phyloP scores from a whole-genome alignment of 1,284 basidiomycete species.

The Sanghuangporus weigelae region DNA sequence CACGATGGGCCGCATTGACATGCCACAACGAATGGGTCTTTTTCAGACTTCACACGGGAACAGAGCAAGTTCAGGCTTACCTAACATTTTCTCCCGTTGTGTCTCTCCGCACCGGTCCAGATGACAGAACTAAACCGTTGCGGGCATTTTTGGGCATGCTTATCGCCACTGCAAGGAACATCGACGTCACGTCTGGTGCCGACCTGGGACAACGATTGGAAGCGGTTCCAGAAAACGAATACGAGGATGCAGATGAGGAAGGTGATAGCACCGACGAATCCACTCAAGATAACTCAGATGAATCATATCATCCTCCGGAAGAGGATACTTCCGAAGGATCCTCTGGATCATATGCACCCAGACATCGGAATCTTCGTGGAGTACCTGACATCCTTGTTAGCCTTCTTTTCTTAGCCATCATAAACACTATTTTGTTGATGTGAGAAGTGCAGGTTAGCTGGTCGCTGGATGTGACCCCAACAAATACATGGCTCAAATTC shows the following conservation, averaged over 20 bases:
- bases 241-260: not conserved
- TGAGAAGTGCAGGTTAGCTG: not conserved
- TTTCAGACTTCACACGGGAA: not conserved
- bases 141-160: not conserved
- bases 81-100: not conserved
- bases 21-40: not conserved
- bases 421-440: not conserved
- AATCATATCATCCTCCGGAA: not conserved
- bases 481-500: not conserved
- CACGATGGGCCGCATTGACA: not conserved
- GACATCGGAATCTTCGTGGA: not conserved
- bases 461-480: not conserved
- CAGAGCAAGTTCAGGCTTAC: not conserved
- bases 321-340: not conserved
- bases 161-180: not conserved
- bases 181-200: not conserved
- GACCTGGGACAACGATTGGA: not conserved
- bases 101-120: not conserved
- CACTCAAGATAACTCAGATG: not conserved
- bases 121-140: not conserved
- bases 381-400: not conserved
- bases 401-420: not conserved
- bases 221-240: not conserved
- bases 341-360: not conserved
- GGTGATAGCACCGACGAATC: not conserved